A percentile compares a stretch with the other conserved stretches of the same genome.
Conservation (phyloP, 768 basidiomycete species). For the Rhodocollybia butyracea region DNA sequence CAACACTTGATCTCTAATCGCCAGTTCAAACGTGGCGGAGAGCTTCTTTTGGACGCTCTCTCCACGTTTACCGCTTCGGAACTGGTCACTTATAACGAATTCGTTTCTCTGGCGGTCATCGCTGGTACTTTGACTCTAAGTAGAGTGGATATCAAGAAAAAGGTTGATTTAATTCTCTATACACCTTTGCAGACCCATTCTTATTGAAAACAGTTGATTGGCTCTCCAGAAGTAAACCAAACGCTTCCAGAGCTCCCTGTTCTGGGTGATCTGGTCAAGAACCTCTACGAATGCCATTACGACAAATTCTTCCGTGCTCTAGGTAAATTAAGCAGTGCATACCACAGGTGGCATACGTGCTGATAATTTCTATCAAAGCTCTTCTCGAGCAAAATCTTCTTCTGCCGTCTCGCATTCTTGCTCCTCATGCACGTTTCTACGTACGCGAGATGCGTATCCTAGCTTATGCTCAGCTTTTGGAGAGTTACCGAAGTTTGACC, state of each 20-base stretch:
- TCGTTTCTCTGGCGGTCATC: conserved; percentile 83
- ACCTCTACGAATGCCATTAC: conserved; percentile 91
- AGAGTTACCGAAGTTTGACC: conserved; percentile 86
- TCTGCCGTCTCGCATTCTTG: conserved; percentile 81
- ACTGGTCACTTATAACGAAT: conserved; percentile 83
- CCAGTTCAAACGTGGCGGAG: conserved; percentile 87
- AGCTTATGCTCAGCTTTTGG: conserved; percentile 89
- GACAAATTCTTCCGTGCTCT: conserved; percentile 91
- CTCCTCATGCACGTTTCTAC: conserved; percentile 86
- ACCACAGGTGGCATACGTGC: not conserved
- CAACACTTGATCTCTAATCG: conserved; percentile 83
- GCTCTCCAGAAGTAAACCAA: conserved; percentile 83
- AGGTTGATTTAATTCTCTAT: conserved; percentile 40
- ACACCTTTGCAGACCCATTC: conserved; percentile 5
- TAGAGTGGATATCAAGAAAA: conserved; percentile 88
- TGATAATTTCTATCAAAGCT: conserved; percentile 39
- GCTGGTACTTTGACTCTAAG: conserved; percentile 73
- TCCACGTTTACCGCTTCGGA: conserved; percentile 95
- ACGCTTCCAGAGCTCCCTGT: conserved; percentile 80
- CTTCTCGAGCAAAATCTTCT: conserved; percentile 87
- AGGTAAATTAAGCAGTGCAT: conserved; percentile 39
- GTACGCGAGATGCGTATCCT: conserved; percentile 95
- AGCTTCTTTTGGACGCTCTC: conserved; percentile 85
- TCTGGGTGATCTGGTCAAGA: conserved; percentile 80
- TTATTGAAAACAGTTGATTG: conserved; percentile 56